Base-by-base conservation (phyloP, 2,329 filamentous ascomycete species). In the Metarhizium anisopliae region DNA sequence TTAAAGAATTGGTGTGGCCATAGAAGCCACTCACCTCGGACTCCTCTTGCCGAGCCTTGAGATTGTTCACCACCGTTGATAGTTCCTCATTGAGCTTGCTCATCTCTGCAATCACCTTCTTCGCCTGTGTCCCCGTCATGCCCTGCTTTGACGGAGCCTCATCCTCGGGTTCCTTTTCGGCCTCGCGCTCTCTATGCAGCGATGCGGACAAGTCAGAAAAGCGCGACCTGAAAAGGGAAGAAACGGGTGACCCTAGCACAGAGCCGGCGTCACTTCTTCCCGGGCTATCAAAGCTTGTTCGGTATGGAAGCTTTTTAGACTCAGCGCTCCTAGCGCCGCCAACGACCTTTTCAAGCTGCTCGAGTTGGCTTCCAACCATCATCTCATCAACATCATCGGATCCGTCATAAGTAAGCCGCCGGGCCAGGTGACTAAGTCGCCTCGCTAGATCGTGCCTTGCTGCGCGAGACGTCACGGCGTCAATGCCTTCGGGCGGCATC, bases 31-130 rank as follows among this genome's bases (percentile, higher is more conserved):
- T 69, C 68, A 77, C 82, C 66, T 83, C 77, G 47, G 80, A 78
- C 67, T 86, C 83, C 65, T 85, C 80, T 59, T 79, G 79, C 43
- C 83, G 74, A 43, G 74, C 74, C 55, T 76, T 72, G 20, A 86
- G 72, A 55, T 77, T 79, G 32, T 68, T 67, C 38, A 82, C 71
- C 11, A 82, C 72, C 5, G 68, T 69, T 5, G 75, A 72, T 40
- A 86, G 67, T 58, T 80, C 76, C 18, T 71, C 68, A 43, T 77
- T 78, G 3, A 86, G 67, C 59, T 73, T 73, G 54, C 60, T 61
- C 54, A 67, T 60, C 61, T 73, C 70, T 30, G 62, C 62, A 30
- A 73, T 68, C 30, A 72, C 62, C 60, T 70, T 70, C 49, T 68
- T 70, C 29, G 73, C 72, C 60, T 74, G 67, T 32, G 56, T 61